Base-by-base conservation (phyloP, 192 early-diverging fungal genomes). In the Coemansia biformis region DNA sequence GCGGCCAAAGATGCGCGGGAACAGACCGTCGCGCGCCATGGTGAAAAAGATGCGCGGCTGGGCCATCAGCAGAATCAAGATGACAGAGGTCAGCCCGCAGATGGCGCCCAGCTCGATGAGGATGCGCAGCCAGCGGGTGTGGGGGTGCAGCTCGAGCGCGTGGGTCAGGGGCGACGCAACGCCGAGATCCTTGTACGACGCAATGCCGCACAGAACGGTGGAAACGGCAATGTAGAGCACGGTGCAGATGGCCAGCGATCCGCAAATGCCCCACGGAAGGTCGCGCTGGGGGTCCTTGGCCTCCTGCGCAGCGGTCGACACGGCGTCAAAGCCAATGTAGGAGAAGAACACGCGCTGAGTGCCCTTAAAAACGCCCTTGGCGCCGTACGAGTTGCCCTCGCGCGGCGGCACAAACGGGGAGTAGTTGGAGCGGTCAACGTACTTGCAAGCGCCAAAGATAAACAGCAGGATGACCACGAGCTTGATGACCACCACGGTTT, bases 281-380 rank as follows among this genome's bases (percentile, higher is more conserved):
- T 92, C 87, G 1, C 79, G 67, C 36, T 86, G 81, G 11, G 92
- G 90, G 38, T 87, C 78, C 31, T 77, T 78, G 12, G 87, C 75
- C 59, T 95, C 92, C 55, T 88, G 85, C 8, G 92, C 84, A 7
- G 84, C 84, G 1, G 92, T 95, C 0, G 89, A 83, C 12, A 92
- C 85, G 1, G 85, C 79, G 64, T 95, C 92, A 65, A 92, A 92
- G 8, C 92, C 90, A 63, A 92, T 86, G 56, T 90, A 92, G 13
- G 84, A 66, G 33, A 80, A 82, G 57, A 92, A 92, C 11, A 92
- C 88, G 1, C 78, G 66, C 24, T 83, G 77, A 7, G 92, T 79
- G 13, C 77, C 87, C 46, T 80, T 79, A 40, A 89, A 82, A 14
- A 90, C 49, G 29, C 90, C 88, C 19, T 69, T 49, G 7, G 71